Evolutionary conservation across 371 early-diverging fungal species (phyloP), one percentile per base, ranked within the genome.

Genomic region (Parasitella parasitica): DNA sequence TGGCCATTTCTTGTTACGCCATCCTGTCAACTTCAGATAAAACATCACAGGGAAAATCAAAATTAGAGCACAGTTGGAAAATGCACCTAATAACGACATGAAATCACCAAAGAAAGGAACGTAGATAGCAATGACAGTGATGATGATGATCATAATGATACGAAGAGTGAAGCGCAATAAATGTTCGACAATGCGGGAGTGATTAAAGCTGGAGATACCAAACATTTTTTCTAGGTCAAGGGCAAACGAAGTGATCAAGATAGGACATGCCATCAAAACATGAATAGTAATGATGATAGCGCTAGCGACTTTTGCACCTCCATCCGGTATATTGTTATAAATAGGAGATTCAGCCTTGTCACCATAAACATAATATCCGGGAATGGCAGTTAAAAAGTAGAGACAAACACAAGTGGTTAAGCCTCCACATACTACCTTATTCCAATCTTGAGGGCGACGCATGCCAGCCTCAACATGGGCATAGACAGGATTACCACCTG

Each of bases 321-420:
- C 90, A 1, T 74, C 63, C 20, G 91, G 90, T 34, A 96, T 72
- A 64, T 82, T 91, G 48, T 80, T 62, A 60, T 92, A 86, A 37
- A 94, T 86, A 13, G 95, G 95, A 0, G 92, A 91, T 63, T 73
- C 24, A 20, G 87, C 87, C n/a, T 57, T 28, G 38, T 80, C 70
- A 41, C 95, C 97, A 69, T 91, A 96, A 16, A 91, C 87, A 38
- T 85, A 86, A 57, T 96, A 96, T 8, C 93, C 94, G 18, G 91
- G 84, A 15, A 80, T 76, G 27, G 92, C 91, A 36, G 90, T 88
- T 28, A 90, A 54, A 48, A 92, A 64, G 70, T 95, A 95, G 51
- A 96, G 84, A 43, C 72, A 67, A 3, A 86, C 85, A 60, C 91
- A 89, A 32, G 90, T 86, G 15, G 81, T 54, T 49, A 89, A 82